Conservation (phyloP, 495 filamentous ascomycete species). For the Neurospora sp. region DNA sequence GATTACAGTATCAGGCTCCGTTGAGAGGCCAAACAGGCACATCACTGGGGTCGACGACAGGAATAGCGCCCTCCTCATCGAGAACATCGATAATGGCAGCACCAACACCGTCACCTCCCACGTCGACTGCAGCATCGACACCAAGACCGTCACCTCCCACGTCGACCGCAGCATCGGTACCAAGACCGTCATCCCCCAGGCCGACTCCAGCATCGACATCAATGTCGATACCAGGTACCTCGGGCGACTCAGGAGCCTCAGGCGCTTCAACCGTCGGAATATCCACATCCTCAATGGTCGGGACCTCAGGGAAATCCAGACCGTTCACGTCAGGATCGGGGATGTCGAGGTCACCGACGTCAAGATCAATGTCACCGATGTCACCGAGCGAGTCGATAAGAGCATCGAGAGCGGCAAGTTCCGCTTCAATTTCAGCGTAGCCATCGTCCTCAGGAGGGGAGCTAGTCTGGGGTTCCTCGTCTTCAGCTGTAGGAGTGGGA, state of each 20-base stretch:
- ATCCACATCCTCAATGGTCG: background rate
- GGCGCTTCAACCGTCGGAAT: background rate
- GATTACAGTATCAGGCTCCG: background rate
- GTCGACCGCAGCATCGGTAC: background rate
- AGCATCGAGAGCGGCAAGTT: background rate
- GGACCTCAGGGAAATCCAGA: background rate
- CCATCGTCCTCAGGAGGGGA: background rate
- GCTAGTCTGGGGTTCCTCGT: background rate
- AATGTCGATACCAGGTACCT: background rate
- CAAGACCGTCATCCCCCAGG: background rate
- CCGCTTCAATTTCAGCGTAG: background rate
- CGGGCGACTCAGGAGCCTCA: background rate
- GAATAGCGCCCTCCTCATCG: background rate
- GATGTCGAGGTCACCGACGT: background rate
- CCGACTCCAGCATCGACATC: background rate
- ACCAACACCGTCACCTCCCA: background rate
- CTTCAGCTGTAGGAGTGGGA: background rate
- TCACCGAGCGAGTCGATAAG: background rate
- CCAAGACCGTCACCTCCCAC: background rate
- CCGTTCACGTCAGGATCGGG: background rate
- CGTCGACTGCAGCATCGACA: background rate
- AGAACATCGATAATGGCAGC: background rate
- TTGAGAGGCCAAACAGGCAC: background rate
- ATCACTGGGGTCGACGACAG: background rate
- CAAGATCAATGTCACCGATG: background rate